phyloP scores from a whole-genome alignment of 495 filamentous ascomycete genomes.

The Lasiosphaeris hirsuta region DNA sequence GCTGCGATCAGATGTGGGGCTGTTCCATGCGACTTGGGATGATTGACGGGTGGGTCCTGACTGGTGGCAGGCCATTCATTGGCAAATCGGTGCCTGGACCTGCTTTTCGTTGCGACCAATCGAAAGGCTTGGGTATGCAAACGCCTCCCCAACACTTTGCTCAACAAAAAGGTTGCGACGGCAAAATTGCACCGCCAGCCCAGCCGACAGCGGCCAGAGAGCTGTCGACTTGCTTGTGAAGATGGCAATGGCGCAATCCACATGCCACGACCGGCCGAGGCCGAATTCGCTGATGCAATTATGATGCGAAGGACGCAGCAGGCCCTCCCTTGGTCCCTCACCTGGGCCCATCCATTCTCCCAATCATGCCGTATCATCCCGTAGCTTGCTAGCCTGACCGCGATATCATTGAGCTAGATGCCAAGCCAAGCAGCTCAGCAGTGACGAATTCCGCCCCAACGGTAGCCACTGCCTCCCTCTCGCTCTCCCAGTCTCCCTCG shows the following conservation, averaged over 20 bases:
- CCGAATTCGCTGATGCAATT: conserved; percentile 8
- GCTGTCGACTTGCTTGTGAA: conserved; percentile 8
- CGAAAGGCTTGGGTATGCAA: background rate
- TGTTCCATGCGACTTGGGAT: background rate
- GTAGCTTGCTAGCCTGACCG: too few species aligned
- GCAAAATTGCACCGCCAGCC: conserved; percentile 17
- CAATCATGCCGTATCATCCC: too few species aligned
- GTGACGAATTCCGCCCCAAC: too few species aligned
- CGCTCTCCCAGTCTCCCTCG: too few species aligned
- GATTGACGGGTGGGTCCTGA: background rate
- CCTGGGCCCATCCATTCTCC: too few species aligned
- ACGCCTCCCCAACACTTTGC: conserved; percentile 34
- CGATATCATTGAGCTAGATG: too few species aligned
- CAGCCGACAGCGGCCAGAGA: conserved; percentile 1
- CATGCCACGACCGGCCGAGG: conserved; percentile 27
- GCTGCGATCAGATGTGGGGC: background rate
- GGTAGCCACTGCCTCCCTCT: too few species aligned
- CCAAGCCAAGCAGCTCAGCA: too few species aligned
- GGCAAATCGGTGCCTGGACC: conserved; percentile 7
- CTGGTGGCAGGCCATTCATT: background rate
- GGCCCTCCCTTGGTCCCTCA: too few species aligned
- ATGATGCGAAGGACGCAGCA: conserved; percentile 4
- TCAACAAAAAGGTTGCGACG: conserved; percentile 32
- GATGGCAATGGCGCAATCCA: conserved; percentile 21
- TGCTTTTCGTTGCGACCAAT: conserved; percentile 10